Evolutionary conservation across 441 rosid genomes (phyloP).

Genomic region (Raphanus hybrid): DNA sequence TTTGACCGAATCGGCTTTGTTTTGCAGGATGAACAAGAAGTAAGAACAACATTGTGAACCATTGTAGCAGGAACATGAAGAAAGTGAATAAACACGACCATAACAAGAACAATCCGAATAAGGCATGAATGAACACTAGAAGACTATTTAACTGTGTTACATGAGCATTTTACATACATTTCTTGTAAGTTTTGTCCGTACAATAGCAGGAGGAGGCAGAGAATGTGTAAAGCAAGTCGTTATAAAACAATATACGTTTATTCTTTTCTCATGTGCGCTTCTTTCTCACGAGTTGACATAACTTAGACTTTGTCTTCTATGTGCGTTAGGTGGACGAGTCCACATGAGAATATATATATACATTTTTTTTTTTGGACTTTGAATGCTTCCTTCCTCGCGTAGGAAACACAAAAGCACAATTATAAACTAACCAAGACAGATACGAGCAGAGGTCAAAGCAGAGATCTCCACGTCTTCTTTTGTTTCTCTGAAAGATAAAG

Average conservation of each 20-base stretch:
- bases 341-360: background rate
- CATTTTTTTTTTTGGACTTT: background rate
- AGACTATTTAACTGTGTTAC: too few species aligned
- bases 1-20: too few species aligned
- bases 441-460: background rate
- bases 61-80: background rate
- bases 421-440: background rate
- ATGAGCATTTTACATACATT: too few species aligned
- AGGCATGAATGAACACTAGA: too few species aligned
- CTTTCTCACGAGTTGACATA: too few species aligned
- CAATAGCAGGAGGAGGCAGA: too few species aligned
- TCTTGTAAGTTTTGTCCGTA: too few species aligned
- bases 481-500: background rate
- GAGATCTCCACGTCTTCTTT: background rate
- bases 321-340: background rate
- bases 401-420: background rate
- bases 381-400: background rate
- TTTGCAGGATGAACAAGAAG: too few species aligned
- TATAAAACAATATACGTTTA: too few species aligned
- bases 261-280: too few species aligned
- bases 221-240: too few species aligned
- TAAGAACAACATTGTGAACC: constrained; percentile 3
- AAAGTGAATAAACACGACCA: background rate
- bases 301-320: background rate
- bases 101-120: constrained; percentile 1